Evolutionary conservation across 2,329 filamentous ascomycete genomes (phyloP).

Genomic region (Calonectria fujianensis): DNA sequence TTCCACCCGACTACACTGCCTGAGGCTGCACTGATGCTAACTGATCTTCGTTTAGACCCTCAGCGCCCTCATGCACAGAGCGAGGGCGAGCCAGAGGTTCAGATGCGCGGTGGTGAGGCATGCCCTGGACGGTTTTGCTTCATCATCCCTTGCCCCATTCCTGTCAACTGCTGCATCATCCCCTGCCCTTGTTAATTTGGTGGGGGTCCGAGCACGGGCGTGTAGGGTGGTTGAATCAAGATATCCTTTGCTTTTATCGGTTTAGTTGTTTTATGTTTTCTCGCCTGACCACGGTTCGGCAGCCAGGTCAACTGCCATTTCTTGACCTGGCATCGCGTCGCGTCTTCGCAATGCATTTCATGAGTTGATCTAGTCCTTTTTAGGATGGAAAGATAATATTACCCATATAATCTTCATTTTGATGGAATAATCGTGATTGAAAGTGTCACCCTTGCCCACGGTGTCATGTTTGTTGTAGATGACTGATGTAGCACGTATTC

Average conservation of each 20-base stretch:
- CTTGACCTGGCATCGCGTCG: background rate
- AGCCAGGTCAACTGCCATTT: background rate
- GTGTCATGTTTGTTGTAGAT: background rate
- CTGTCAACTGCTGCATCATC: conserved; percentile 59
- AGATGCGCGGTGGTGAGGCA: conserved; percentile 55
- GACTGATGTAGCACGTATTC: background rate
- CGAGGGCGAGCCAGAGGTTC: conserved; percentile 44
- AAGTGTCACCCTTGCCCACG: background rate
- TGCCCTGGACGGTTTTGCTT: conserved; percentile 63
- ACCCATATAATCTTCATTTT: background rate
- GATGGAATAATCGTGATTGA: background rate
- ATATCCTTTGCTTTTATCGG: conserved; percentile 14
- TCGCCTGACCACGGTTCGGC: conserved; percentile 1
- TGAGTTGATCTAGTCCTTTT: background rate
- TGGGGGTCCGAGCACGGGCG: background rate
- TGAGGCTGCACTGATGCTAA: background rate
- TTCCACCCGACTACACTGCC: background rate
- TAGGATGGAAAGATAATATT: background rate
- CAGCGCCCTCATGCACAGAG: conserved; percentile 48
- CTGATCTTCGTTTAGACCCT: conserved; percentile 38
- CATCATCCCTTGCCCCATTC: conserved; percentile 62
- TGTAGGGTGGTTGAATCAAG: conserved; percentile 9
- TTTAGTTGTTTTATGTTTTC: conserved; percentile 5
- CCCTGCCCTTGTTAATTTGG: conserved; percentile 39
- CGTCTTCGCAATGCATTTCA: background rate